These are phyloP conservation scores for Colletotrichum cereale DNA, from an alignment of 2,329 filamentous ascomycete genomes.

Conservation along the genomic window DNA sequence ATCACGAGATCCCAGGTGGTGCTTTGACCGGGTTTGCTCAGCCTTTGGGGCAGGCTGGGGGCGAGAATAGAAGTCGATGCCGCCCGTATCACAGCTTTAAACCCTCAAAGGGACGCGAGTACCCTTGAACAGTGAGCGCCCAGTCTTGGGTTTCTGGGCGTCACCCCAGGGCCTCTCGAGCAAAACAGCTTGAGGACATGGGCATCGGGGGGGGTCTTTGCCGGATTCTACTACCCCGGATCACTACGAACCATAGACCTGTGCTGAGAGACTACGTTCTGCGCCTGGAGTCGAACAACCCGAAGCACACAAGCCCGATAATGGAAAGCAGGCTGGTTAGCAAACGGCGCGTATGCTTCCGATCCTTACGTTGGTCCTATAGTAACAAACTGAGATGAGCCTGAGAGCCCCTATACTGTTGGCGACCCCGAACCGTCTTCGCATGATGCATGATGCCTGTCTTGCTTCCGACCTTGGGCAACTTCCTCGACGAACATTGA, in stretches of 20 bases:
- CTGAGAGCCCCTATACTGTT: background rate
- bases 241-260: too few relatives aligned
- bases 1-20: background rate
- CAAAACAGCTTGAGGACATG: background rate
- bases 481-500: background rate
- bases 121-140: background rate
- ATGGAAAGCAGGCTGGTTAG: background rate
- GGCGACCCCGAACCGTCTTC: background rate
- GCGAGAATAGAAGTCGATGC: background rate
- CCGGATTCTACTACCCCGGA: background rate
- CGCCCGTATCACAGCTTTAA: too few relatives aligned
- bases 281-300: background rate
- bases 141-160: background rate
- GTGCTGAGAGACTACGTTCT: background rate
- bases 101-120: background rate
- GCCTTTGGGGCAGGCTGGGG: too few relatives aligned
- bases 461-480: background rate
- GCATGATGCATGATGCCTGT: slow-evolving; percentile 3
- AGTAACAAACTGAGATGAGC: background rate
- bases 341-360: too few relatives aligned
- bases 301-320: background rate
- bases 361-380: too few relatives aligned
- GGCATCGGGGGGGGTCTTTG: background rate
- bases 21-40: background rate
- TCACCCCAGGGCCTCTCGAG: background rate